Percentiles rank a stretch among this genome's conserved stretches.
Conservation (phyloP, 2,329 filamentous ascomycete species). For the Madurella fahalii region DNA sequence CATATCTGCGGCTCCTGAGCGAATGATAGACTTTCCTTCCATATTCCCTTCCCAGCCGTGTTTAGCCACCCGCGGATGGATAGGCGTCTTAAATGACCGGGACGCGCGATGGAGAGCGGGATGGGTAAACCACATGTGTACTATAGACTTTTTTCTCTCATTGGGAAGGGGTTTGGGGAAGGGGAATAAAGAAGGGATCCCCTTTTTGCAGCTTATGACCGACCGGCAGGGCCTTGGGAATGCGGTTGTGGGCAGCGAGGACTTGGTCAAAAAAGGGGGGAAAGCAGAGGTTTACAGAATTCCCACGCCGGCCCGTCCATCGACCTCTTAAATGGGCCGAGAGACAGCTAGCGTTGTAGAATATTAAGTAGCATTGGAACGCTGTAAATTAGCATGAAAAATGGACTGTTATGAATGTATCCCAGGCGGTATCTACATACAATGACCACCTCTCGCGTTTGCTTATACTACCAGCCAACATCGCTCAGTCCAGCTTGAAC, state of each 20-base stretch:
- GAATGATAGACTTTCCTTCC: slow-evolving; percentile 16
- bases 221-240: not conserved
- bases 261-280: not conserved
- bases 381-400: slow-evolving; percentile 10
- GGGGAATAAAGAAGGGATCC: not conserved
- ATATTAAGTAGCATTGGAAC: not conserved
- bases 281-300: too few relatives aligned
- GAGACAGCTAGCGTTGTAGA: too few relatives aligned
- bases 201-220: not conserved
- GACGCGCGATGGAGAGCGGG: not conserved
- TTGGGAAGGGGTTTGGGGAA: not conserved
- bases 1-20: slow-evolving; percentile 14
- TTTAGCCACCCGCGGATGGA: not conserved
- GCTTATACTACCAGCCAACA: too few relatives aligned
- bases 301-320: too few relatives aligned
- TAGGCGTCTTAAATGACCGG: not conserved
- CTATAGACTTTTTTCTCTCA: slow-evolving; percentile 9
- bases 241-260: not conserved
- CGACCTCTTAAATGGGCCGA: too few relatives aligned
- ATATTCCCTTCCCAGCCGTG: not conserved
- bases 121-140: slow-evolving; percentile 7
- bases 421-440: too few relatives aligned
- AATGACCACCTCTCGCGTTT: too few relatives aligned
- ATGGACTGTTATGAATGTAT: not conserved
- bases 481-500: too few relatives aligned